A percentile compares a stretch with the other conserved stretches of the same genome.
Conservation (phyloP, 345 rosid genomes). For the Populus euphratica region DNA sequence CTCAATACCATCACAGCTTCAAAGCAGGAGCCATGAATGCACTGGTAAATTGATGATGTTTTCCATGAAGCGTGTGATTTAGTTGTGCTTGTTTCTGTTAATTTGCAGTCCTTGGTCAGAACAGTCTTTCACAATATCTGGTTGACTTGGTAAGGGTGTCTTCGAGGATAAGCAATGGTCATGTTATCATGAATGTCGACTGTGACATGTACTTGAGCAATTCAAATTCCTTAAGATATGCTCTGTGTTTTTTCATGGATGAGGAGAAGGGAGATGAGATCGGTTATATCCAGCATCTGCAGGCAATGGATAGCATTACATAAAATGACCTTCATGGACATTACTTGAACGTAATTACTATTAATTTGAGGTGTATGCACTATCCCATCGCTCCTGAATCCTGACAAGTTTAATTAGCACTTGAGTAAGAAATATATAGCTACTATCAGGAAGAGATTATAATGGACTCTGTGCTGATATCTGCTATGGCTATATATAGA, state of each 20-base stretch:
- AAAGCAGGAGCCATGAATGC: slow-evolving; percentile 58
- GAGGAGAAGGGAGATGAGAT: slow-evolving; percentile 54
- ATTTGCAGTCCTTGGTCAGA: neutral
- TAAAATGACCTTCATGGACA: slow-evolving; percentile 53
- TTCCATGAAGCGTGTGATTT: neutral
- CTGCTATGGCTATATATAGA: neutral
- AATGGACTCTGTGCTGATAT: neutral
- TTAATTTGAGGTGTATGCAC: slow-evolving; percentile 18
- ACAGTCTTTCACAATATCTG: neutral
- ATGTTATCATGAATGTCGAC: slow-evolving; percentile 40
- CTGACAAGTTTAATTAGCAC: neutral
- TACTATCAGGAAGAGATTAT: neutral
- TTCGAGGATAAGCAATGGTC: slow-evolving; percentile 39
- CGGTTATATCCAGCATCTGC: slow-evolving; percentile 68
- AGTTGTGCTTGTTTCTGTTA: neutral
- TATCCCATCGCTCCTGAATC: neutral
- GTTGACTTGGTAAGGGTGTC: slow-evolving; percentile 45
- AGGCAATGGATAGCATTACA: slow-evolving; percentile 44
- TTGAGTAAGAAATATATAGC: neutral
- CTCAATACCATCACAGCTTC: slow-evolving; percentile 36
- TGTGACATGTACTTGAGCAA: slow-evolving; percentile 53
- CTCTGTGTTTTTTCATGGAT: slow-evolving; percentile 70
- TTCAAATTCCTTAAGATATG: slow-evolving; percentile 36
- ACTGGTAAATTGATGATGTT: slow-evolving; percentile 20
- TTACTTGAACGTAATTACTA: slow-evolving; percentile 7